A percentile compares a stretch with the other conserved stretches of the same genome.
Conservation (phyloP, 2,329 filamentous ascomycete genomes). For the Pyrenochaeta sp. region DNA sequence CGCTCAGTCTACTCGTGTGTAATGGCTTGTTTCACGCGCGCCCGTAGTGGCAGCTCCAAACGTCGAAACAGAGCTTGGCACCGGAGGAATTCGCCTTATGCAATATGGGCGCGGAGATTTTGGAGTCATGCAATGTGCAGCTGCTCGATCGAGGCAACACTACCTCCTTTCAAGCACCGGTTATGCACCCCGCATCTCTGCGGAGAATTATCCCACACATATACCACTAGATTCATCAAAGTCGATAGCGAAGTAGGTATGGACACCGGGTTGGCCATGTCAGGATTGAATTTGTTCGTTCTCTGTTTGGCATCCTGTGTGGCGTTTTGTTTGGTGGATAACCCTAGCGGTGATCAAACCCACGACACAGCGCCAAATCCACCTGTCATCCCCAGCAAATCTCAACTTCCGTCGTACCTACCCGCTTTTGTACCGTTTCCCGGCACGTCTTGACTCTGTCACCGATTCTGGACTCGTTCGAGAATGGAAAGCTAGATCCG, state of each 20-base stretch:
- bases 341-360: slow-evolving; percentile 4
- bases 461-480: too few relatives aligned
- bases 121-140: not conserved
- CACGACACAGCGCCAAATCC: not conserved
- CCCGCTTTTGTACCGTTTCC: not conserved
- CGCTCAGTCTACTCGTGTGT: slow-evolving; percentile 1
- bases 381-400: not conserved
- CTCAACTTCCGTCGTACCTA: not conserved
- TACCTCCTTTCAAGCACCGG: not conserved
- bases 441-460: too few relatives aligned
- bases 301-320: too few relatives aligned
- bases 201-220: not conserved
- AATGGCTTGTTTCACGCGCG: slow-evolving; percentile 3
- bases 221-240: too few relatives aligned
- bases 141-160: not conserved
- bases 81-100: slow-evolving; percentile 4
- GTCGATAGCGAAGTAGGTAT: too few relatives aligned
- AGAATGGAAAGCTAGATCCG: too few relatives aligned
- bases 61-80: slow-evolving; percentile 2
- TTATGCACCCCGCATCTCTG: not conserved
- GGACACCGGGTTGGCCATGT: too few relatives aligned
- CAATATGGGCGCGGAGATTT: not conserved
- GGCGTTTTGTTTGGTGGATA: slow-evolving; percentile 2
- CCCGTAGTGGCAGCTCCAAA: not conserved
- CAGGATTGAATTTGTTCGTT: too few relatives aligned